A percentile compares a stretch with the other conserved stretches of the same genome.
Evolutionary conservation across 2,329 filamentous ascomycete species (phyloP).

Genomic region (Orbilia javanica): DNA sequence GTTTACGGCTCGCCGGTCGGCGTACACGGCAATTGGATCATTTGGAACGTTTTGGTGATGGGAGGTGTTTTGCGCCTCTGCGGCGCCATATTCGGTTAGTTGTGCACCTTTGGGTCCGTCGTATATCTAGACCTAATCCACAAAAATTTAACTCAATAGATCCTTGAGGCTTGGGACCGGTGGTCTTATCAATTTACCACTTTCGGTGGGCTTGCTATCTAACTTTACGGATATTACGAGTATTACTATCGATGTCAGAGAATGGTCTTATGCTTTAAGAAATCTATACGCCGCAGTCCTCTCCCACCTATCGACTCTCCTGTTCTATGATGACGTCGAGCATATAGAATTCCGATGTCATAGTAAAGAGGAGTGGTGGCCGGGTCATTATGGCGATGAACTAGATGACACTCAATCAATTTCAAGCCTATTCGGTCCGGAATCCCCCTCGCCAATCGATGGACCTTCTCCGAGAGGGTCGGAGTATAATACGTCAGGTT

Average conservation of each 20-base stretch:
- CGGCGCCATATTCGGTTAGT: background rate
- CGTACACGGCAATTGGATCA: background rate
- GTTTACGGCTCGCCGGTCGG: background rate
- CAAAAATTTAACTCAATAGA: background rate
- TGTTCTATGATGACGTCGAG: background rate
- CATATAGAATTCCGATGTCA: background rate
- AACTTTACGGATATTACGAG: background rate
- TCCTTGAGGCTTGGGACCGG: background rate
- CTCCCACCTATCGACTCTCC: background rate
- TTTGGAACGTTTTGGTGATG: background rate
- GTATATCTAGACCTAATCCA: background rate
- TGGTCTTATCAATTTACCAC: background rate
- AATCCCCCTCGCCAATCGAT: no score
- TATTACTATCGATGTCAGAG: background rate
- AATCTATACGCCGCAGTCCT: slow-evolving; percentile 18
- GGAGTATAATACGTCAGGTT: no score
- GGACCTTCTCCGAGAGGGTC: no score
- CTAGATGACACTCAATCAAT: no score
- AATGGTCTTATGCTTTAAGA: background rate
- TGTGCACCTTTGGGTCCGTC: background rate
- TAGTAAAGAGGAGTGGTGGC: no score
- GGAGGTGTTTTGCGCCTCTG: background rate
- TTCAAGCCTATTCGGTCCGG: no score
- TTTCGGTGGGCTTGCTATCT: background rate
- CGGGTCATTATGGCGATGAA: background rate